Conservation (phyloP, 1,139 yeast species). For the Zhuliangozyma parablackwelliae region DNA sequence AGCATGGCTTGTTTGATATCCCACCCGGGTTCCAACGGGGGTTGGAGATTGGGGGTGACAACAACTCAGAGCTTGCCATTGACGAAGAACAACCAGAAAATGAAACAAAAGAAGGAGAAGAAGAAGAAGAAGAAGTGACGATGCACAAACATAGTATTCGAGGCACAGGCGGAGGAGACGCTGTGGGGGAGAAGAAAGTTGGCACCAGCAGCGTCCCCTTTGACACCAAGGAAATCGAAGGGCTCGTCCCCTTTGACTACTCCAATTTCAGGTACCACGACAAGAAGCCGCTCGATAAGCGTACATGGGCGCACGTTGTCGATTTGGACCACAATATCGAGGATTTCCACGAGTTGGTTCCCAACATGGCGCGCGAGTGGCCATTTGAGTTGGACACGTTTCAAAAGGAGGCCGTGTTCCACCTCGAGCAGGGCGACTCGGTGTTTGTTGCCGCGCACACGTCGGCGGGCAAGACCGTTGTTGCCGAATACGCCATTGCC, state of each 20-base stretch:
- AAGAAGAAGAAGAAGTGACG: slow-evolving; percentile 15
- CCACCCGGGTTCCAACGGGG: slow-evolving; percentile 86
- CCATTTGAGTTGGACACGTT: slow-evolving; percentile 93
- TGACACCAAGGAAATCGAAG: slow-evolving; percentile 56
- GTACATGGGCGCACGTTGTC: slow-evolving; percentile 93
- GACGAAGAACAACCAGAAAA: slow-evolving; percentile 1
- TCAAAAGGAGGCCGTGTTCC: slow-evolving; percentile 95
- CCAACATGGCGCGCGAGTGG: slow-evolving; percentile 88
- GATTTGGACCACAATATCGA: slow-evolving; percentile 79
- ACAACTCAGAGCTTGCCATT: no score
- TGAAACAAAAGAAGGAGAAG: slow-evolving; percentile 13
- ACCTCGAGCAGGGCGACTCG: slow-evolving; percentile 93
- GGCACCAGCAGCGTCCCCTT: slow-evolving; percentile 16
- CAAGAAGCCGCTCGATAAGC: slow-evolving; percentile 28
- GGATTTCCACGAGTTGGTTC: slow-evolving; percentile 82
- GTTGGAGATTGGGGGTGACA: slow-evolving; percentile 24
- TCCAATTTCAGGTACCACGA: slow-evolving; percentile 23
- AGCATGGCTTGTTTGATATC: slow-evolving; percentile 69
- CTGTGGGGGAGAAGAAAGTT: background rate
- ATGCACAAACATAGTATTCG: slow-evolving; percentile 3
- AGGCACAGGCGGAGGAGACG: slow-evolving; percentile 1
- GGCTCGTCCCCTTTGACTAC: slow-evolving; percentile 66
- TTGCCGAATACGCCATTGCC: slow-evolving; percentile 92
- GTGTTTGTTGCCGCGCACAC: slow-evolving; percentile 98
- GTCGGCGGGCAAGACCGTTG: slow-evolving; percentile 90